These are phyloP conservation scores for Turnera subulata DNA, from an alignment of 345 rosid genomes.

Conservation along the genomic window DNA sequence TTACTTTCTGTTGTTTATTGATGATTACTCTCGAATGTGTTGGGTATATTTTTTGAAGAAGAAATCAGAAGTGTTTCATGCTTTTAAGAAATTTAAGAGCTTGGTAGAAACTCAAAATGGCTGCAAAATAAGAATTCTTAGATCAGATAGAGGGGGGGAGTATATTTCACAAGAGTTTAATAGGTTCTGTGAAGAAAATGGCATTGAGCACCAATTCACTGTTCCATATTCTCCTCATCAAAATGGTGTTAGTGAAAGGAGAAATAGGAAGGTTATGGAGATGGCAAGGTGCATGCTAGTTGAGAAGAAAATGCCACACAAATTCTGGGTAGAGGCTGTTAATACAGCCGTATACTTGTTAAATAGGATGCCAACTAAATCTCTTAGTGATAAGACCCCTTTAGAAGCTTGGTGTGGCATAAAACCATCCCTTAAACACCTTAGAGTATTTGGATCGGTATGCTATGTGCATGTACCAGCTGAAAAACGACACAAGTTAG, in stretches of 20 bases:
- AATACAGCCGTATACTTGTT: neutral
- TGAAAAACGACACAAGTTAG: neutral
- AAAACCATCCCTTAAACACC: neutral
- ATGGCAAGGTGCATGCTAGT: neutral
- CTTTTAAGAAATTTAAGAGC: neutral
- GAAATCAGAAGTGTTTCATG: neutral
- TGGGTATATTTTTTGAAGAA: neutral
- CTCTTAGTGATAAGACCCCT: neutral
- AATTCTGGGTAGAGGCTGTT: neutral
- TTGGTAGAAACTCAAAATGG: slow-evolving; percentile 3
- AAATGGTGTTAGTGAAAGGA: neutral
- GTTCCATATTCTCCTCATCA: neutral
- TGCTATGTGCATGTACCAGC: neutral
- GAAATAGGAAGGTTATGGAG: neutral
- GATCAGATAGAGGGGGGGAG: neutral
- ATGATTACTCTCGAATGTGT: neutral
- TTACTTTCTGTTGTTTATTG: slow-evolving; percentile 1
- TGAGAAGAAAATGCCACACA: neutral
- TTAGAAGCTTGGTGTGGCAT: neutral
- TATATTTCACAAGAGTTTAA: neutral
- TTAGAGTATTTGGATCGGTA: neutral
- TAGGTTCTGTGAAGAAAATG: neutral
- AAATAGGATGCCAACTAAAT: neutral
- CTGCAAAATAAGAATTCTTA: neutral
- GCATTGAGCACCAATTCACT: neutral